Base-by-base conservation (phyloP, 805 yeast species). In the baker's yeast (Saccharomyces cerevisiae) region DNA sequence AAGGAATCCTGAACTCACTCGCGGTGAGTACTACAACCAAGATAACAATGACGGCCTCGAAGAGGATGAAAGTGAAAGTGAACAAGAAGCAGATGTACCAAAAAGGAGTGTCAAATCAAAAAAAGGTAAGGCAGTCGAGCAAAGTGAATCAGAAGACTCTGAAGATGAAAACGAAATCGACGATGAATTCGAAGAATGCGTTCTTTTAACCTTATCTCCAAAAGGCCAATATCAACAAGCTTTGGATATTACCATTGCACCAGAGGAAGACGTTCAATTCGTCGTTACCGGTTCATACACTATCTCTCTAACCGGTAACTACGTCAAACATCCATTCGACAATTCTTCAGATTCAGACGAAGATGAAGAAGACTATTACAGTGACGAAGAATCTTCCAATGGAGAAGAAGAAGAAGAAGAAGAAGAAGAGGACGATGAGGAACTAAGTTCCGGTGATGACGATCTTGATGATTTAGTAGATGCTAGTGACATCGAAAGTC, bases 221-320 rank as follows among this genome's bases (percentile, higher is more conserved):
- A 79, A 84, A 67, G 69, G 79, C 53, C 89, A 84, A 71, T 86
- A 71, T 73, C 99, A 94, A 79, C 98, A 92, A 79, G 77, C 95
- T 54, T 71, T 94, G 54, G 97, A 94, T 69, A 75, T 94, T 61
- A 88, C 95, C 67, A 86, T 94, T 67, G 80, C 85, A 53, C 96
- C 98, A 67, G 92, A 84, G 67, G 99, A 94, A 76, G 96, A 91
- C 69, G 89, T 94, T 58, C 84, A 79, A 77, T 94, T 94, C 68
- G 96, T 89, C 68, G 97, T 88, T 55, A 87, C 96, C 58, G 99
- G 99, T 69, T 89, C 97, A 28, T 92, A 90, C 78, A 87, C 96
- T 61, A 79, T 94, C 61, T 95, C 92, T 72, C 77, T 94, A 65
- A 79, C 88, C 62, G 99, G 99, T 78, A 92, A 94, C 84, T 90